phyloP scores from a whole-genome alignment of 2,329 filamentous ascomycete species.

The Penicillium sp. region DNA sequence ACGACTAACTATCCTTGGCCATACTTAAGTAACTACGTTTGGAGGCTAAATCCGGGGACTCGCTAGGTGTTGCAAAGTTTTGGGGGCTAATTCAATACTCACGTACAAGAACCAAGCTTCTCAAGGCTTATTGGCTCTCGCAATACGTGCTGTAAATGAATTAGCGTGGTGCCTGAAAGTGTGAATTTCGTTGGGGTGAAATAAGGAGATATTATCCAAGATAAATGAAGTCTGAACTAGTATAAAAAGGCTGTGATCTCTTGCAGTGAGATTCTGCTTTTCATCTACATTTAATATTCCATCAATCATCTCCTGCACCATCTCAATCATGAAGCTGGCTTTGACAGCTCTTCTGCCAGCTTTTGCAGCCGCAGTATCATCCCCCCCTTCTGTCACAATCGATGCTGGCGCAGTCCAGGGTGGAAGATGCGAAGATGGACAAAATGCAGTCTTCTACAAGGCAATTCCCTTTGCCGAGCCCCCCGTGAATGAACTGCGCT shows the following conservation, averaged over 20 bases:
- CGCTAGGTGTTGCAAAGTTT: too few relatives aligned
- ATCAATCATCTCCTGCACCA: neutral
- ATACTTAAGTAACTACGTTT: too few relatives aligned
- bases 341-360: constrained; percentile 11
- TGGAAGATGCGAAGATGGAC: constrained; percentile 15
- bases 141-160: too few relatives aligned
- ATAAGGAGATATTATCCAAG: too few relatives aligned
- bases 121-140: too few relatives aligned
- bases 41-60: too few relatives aligned
- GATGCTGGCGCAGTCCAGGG: constrained; percentile 21
- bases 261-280: neutral
- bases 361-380: constrained; percentile 2
- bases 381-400: constrained; percentile 19
- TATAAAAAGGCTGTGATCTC: neutral
- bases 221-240: neutral
- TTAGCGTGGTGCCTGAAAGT: too few relatives aligned
- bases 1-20: too few relatives aligned
- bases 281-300: neutral
- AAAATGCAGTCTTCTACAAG: constrained; percentile 22
- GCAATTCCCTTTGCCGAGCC: constrained; percentile 23
- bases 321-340: constrained; percentile 11
- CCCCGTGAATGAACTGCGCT: constrained; percentile 21
- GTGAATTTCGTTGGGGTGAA: too few relatives aligned
- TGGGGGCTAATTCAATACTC: too few relatives aligned
- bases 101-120: too few relatives aligned